These are phyloP conservation scores for Aspergillus brasiliensis DNA, from an alignment of 2,329 filamentous ascomycete species.

Conservation along the genomic window DNA sequence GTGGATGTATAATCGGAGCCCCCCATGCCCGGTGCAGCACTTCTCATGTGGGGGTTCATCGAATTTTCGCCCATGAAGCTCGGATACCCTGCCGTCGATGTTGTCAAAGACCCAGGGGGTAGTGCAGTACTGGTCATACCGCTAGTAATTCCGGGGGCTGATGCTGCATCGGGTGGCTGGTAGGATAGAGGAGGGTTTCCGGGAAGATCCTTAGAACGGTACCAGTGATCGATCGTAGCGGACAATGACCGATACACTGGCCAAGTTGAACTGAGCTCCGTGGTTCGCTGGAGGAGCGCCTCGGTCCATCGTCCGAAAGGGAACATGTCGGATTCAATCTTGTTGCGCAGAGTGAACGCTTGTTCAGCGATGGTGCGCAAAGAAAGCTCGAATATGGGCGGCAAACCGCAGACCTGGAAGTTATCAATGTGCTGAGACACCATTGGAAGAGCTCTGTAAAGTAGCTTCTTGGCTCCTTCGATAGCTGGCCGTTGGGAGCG, in stretches of 20 bases:
- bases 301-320: slow-evolving; percentile 39
- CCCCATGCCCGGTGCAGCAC: slow-evolving; percentile 15
- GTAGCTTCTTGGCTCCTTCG: slow-evolving; percentile 40
- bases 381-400: slow-evolving; percentile 41
- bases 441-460: slow-evolving; percentile 39
- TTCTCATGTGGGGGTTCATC: slow-evolving; percentile 14
- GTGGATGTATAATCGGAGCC: slow-evolving; percentile 30
- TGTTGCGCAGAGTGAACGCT: slow-evolving; percentile 32
- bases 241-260: slow-evolving; percentile 37
- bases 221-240: slow-evolving; percentile 32
- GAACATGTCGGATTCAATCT: slow-evolving; percentile 33
- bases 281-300: slow-evolving; percentile 33
- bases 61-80: slow-evolving; percentile 8
- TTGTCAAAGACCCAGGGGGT: slow-evolving; percentile 7
- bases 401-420: slow-evolving; percentile 39
- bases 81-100: slow-evolving; percentile 9
- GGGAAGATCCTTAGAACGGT: slow-evolving; percentile 23
- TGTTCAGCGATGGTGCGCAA: slow-evolving; percentile 41
- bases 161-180: slow-evolving; percentile 8
- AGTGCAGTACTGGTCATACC: slow-evolving; percentile 1
- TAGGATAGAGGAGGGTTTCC: slow-evolving; percentile 13
- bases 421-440: slow-evolving; percentile 41
- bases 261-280: slow-evolving; percentile 32
- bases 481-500: slow-evolving; percentile 36
- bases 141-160: background rate